Evolutionary conservation across 2,329 filamentous ascomycete genomes (phyloP).

Genomic region (Aspergillus brasiliensis): DNA sequence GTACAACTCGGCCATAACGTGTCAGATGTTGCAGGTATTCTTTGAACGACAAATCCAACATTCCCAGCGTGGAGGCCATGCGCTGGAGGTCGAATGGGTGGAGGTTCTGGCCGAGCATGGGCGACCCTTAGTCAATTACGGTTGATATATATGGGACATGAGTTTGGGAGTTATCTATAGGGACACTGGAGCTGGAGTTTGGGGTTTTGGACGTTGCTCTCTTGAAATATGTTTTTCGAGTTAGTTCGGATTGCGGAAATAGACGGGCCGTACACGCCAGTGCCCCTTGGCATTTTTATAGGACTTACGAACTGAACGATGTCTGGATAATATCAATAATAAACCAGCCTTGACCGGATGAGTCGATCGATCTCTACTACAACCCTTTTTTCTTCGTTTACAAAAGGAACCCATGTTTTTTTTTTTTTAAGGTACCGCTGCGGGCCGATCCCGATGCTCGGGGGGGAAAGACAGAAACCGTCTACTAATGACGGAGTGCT

Average conservation of each 20-base stretch:
- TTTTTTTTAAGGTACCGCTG: neutral
- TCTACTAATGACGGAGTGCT: too few species aligned
- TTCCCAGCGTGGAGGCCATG: conserved; percentile 42
- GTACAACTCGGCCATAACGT: conserved; percentile 49
- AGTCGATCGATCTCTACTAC: neutral
- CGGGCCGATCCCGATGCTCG: conserved; percentile 1
- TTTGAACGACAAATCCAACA: conserved; percentile 52
- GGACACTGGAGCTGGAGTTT: neutral
- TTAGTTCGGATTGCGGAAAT: neutral
- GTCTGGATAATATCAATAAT: neutral
- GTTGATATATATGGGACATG: conserved; percentile 36
- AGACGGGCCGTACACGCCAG: neutral
- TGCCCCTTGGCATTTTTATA: neutral
- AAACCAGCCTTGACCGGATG: neutral
- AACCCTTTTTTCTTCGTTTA: neutral
- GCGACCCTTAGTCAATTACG: conserved; percentile 55
- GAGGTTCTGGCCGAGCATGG: conserved; percentile 49
- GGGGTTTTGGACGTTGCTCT: neutral
- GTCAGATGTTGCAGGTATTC: conserved; percentile 50
- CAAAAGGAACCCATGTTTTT: neutral
- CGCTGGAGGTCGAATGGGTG: conserved; percentile 54
- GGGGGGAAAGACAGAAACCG: neutral
- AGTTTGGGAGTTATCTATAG: neutral
- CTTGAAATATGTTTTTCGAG: neutral
- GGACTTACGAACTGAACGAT: neutral